These are phyloP conservation scores for Leccinum subgranulosum DNA, from an alignment of 768 basidiomycete species.

Conservation along the genomic window DNA sequence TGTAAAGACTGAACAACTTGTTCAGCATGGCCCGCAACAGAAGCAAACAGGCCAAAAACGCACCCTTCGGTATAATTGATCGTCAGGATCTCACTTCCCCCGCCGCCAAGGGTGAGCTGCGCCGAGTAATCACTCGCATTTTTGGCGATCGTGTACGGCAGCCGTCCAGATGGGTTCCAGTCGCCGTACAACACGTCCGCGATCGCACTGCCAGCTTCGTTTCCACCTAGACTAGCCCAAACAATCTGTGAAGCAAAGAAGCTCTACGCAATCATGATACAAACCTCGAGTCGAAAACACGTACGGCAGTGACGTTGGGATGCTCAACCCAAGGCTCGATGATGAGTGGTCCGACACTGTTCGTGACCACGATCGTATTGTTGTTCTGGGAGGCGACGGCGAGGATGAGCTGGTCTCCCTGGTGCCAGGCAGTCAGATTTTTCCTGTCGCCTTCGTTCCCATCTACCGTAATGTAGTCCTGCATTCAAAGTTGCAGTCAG, in stretches of 20 bases:
- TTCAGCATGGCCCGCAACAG: not conserved
- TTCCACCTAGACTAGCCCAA: slow-evolving; percentile 60
- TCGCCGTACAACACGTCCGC: slow-evolving; percentile 75
- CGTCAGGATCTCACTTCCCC: slow-evolving; percentile 30
- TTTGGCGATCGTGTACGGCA: slow-evolving; percentile 77
- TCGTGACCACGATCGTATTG: slow-evolving; percentile 79
- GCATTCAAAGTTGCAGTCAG: slow-evolving; percentile 5
- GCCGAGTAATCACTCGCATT: slow-evolving; percentile 48
- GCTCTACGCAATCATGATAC: not conserved
- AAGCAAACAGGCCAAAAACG: not conserved
- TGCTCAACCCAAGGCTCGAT: slow-evolving; percentile 72
- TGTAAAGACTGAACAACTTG: slow-evolving; percentile 40
- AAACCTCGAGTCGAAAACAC: slow-evolving; percentile 34
- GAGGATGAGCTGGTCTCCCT: slow-evolving; percentile 40
- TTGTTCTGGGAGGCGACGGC: slow-evolving; percentile 63
- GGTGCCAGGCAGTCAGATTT: slow-evolving; percentile 40
- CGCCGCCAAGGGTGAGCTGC: slow-evolving; percentile 30
- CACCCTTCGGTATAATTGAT: slow-evolving; percentile 63
- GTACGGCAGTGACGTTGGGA: slow-evolving; percentile 67
- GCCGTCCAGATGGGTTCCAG: slow-evolving; percentile 70
- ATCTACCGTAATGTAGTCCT: slow-evolving; percentile 55
- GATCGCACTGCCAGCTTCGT: slow-evolving; percentile 76
- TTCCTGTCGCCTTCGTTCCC: slow-evolving; percentile 43
- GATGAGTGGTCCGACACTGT: slow-evolving; percentile 71
- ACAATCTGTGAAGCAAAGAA: slow-evolving; percentile 32